phyloP scores from a whole-genome alignment of 306 rosid genomes.

The Bauhinia variegata region DNA sequence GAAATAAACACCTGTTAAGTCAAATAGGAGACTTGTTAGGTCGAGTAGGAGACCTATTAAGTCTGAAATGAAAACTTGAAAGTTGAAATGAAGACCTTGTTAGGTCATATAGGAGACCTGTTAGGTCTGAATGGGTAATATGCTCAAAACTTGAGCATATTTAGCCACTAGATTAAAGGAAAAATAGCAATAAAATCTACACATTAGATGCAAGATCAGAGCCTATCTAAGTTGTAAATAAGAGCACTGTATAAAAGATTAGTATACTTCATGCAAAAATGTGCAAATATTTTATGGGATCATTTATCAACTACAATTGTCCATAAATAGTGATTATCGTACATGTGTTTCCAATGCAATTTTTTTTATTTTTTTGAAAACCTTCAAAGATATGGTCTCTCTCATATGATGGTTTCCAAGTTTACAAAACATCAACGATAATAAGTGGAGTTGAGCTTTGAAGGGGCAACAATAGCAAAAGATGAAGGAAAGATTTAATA shows the following conservation, averaged over 20 bases:
- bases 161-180: conserved; percentile 50
- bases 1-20: no score
- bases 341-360: conserved; percentile 28
- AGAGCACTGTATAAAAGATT: background rate
- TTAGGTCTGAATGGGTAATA: no score
- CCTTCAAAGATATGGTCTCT: no score
- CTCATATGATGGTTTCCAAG: background rate
- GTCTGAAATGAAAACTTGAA: no score
- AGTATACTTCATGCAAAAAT: conserved; percentile 4
- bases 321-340: conserved; percentile 1
- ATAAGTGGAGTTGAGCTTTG: no score
- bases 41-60: no score
- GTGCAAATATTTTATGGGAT: background rate
- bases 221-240: background rate
- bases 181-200: conserved; percentile 16
- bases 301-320: conserved; percentile 16
- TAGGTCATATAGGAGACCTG: no score
- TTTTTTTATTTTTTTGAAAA: background rate
- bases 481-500: background rate
- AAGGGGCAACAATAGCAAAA: background rate
- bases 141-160: conserved; percentile 63
- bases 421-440: conserved; percentile 20
- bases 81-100: no score
- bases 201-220: background rate
- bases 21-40: no score